Evolutionary conservation across 2,329 filamentous ascomycete genomes (phyloP).

Genomic region (Colletotrichum sp.): DNA sequence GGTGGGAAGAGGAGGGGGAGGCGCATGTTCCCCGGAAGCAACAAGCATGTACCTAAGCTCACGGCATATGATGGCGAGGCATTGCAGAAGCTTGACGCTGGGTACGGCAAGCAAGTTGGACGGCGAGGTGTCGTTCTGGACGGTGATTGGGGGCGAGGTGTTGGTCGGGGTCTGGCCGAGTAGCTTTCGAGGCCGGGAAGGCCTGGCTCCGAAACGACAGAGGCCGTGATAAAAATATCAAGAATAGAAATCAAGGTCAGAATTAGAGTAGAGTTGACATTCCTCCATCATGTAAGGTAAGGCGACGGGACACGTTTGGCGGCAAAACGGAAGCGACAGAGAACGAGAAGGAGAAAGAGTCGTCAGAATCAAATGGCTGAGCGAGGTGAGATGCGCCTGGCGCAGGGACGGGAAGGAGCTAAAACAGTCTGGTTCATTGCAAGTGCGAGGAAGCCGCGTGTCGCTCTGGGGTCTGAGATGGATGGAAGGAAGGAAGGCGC

Average conservation of each 20-base stretch:
- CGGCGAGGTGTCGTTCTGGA: not conserved
- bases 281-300: not conserved
- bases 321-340: not conserved
- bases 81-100: not conserved
- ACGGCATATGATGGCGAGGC: not conserved
- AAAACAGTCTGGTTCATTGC: not conserved
- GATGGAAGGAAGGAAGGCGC: not conserved
- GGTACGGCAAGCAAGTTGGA: not conserved
- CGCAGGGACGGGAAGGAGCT: not conserved
- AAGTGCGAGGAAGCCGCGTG: not conserved
- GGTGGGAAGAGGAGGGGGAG: not conserved
- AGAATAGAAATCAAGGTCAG: not conserved
- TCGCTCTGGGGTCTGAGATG: not conserved
- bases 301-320: not conserved
- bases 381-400: not conserved
- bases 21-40: not conserved
- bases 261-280: not conserved
- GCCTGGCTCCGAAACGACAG: not conserved
- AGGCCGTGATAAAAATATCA: not conserved
- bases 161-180: not conserved
- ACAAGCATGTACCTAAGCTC: not conserved
- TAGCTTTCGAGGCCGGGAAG: not conserved
- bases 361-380: not conserved
- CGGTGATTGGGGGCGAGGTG: not conserved
- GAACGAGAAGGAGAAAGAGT: not conserved